phyloP scores from a whole-genome alignment of 1,284 basidiomycete species.

The Ganoderma meredithae region DNA sequence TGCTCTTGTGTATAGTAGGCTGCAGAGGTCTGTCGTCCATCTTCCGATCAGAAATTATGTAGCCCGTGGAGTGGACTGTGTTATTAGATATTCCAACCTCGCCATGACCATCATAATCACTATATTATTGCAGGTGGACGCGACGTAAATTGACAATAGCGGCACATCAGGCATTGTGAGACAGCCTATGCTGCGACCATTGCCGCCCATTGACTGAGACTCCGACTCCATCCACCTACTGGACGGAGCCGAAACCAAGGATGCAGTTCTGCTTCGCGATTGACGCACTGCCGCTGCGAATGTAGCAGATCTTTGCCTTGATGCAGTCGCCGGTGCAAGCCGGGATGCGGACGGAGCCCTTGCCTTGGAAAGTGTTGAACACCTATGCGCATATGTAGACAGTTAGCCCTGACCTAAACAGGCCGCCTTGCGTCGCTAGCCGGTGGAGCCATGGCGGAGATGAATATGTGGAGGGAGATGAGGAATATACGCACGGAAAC shows the following conservation, averaged over 20 bases:
- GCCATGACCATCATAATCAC: neutral
- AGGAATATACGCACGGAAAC: constrained; percentile 55
- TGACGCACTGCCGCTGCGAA: constrained; percentile 72
- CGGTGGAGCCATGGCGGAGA: neutral
- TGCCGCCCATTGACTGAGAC: neutral
- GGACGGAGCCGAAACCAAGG: constrained; percentile 73
- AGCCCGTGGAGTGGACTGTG: too few species aligned
- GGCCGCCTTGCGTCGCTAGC: neutral
- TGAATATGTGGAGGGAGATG: neutral
- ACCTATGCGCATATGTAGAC: constrained; percentile 45
- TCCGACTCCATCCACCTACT: constrained; percentile 38
- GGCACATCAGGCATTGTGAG: neutral
- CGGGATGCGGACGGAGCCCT: constrained; percentile 61
- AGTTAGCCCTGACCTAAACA: constrained; percentile 9
- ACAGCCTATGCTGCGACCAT: neutral
- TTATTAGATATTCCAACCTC: too few species aligned
- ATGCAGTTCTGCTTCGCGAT: constrained; percentile 66
- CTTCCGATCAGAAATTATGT: too few species aligned
- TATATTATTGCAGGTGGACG: neutral
- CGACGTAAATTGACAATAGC: neutral
- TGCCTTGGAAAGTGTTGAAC: constrained; percentile 79
- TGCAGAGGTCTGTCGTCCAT: too few species aligned
- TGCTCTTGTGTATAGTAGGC: too few species aligned
- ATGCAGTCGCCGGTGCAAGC: constrained; percentile 70
- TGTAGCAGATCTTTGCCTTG: constrained; percentile 80